A percentile compares a stretch with the other conserved stretches of the same genome.
Conservation (phyloP, 306 rosid genomes). For the Quercus dentata region DNA sequence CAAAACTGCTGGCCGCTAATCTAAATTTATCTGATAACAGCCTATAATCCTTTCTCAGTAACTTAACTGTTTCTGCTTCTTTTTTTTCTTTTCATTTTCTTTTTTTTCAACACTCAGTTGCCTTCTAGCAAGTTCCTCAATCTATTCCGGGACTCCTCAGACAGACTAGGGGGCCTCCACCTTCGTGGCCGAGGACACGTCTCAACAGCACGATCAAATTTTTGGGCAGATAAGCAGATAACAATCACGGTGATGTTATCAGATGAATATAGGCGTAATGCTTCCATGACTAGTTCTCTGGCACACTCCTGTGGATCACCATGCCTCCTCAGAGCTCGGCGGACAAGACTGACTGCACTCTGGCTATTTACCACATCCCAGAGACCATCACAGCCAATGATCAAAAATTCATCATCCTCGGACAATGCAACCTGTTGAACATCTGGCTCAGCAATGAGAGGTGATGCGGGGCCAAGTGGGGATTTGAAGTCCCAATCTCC, state of each 20-base stretch:
- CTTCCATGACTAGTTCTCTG: constrained; percentile 71
- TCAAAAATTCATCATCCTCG: constrained; percentile 81
- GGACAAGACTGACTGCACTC: constrained; percentile 78
- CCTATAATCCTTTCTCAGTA: constrained; percentile 28
- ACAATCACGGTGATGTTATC: constrained; percentile 89
- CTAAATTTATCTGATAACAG: constrained; percentile 43
- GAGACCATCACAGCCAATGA: constrained; percentile 86
- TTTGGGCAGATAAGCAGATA: constrained; percentile 60
- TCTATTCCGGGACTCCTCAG: constrained; percentile 58
- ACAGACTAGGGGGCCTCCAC: constrained; percentile 48
- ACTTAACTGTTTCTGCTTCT: background rate
- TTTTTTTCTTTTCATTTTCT: background rate
- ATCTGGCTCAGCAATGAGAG: constrained; percentile 87
- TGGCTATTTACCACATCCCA: constrained; percentile 93
- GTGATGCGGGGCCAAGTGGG: constrained; percentile 67
- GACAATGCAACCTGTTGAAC: constrained; percentile 55
- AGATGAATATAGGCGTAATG: constrained; percentile 57
- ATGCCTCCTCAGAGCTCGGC: constrained; percentile 78
- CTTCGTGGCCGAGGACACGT: constrained; percentile 50
- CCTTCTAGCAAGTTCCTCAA: constrained; percentile 60
- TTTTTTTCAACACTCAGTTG: constrained; percentile 35
- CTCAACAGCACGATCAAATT: constrained; percentile 28
- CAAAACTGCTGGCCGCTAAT: constrained; percentile 70
- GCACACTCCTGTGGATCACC: constrained; percentile 81
- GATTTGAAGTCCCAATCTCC: constrained; percentile 85